These are phyloP conservation scores for Verbascum thapsus DNA, from an alignment of 257 asterid species.

Conservation along the genomic window DNA sequence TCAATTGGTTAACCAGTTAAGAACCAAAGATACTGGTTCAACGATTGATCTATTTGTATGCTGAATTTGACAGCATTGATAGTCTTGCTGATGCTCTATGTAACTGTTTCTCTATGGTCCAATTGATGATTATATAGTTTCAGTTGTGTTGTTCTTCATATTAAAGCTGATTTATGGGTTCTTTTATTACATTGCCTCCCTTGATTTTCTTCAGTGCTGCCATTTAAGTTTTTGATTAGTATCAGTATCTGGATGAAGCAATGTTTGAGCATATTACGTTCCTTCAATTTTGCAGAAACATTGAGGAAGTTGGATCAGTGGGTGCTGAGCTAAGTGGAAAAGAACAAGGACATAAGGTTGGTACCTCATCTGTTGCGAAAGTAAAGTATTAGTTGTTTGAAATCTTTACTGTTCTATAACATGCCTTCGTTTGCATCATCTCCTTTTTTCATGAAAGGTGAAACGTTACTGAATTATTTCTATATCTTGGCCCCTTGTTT, in stretches of 20 bases:
- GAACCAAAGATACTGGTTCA: background rate
- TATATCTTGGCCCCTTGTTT: constrained; percentile 28
- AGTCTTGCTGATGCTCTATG: constrained; percentile 21
- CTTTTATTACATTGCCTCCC: constrained; percentile 9
- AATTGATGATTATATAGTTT: constrained; percentile 14
- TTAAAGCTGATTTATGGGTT: constrained; percentile 10
- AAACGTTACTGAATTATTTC: constrained; percentile 15
- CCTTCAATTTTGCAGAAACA: constrained; percentile 58
- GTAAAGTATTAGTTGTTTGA: constrained; percentile 55
- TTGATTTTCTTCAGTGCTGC: constrained; percentile 21
- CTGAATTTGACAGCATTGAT: constrained; percentile 3
- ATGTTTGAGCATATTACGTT: constrained; percentile 29
- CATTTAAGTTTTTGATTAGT: constrained; percentile 12
- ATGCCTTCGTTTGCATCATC: constrained; percentile 25
- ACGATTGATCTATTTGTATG: constrained; percentile 7
- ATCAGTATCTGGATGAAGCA: constrained; percentile 16
- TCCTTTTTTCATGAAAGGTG: constrained; percentile 12
- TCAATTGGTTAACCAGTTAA: background rate
- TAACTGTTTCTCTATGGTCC: constrained; percentile 20
- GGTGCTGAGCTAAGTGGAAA: constrained; percentile 50
- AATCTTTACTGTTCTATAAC: constrained; percentile 27
- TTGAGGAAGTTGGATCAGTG: constrained; percentile 71
- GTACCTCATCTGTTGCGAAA: constrained; percentile 57
- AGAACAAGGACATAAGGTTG: constrained; percentile 51
- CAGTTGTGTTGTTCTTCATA: constrained; percentile 16